Evolutionary conservation across 345 rosid genomes (phyloP).

Genomic region (Tarenaya hassleriana): DNA sequence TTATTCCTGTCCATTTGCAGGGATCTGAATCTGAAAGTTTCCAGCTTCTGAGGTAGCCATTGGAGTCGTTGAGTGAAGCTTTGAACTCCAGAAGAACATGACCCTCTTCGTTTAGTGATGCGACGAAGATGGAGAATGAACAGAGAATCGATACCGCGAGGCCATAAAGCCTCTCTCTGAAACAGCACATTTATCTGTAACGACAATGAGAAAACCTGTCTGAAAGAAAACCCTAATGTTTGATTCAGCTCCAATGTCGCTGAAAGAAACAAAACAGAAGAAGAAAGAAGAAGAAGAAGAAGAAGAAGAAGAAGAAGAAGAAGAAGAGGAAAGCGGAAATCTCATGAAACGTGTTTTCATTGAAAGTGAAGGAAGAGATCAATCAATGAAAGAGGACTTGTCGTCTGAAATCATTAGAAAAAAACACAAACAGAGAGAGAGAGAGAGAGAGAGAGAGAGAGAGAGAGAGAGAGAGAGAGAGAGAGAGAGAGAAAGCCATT

Average conservation of each 20-base stretch:
- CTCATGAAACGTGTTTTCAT: slow-evolving; percentile 17
- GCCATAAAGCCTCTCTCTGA: slow-evolving; percentile 18
- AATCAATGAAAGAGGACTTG: slow-evolving; percentile 10
- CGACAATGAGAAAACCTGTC: no score
- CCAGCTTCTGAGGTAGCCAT: slow-evolving; percentile 50
- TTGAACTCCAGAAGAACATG: slow-evolving; percentile 45
- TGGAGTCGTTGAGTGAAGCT: slow-evolving; percentile 42
- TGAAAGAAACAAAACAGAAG: no score
- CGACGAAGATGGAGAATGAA: slow-evolving; percentile 28
- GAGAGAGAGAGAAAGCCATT: neutral
- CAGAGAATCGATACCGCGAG: slow-evolving; percentile 19
- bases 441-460: no score
- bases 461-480: no score
- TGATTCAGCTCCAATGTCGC: no score
- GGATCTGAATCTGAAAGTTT: slow-evolving; percentile 46
- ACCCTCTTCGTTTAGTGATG: slow-evolving; percentile 51
- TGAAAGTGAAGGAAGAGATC: neutral
- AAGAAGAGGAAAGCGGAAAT: slow-evolving; percentile 13
- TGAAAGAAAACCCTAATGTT: no score
- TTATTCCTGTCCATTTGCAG: slow-evolving; percentile 61
- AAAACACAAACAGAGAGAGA: no score
- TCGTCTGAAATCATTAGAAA: slow-evolving; percentile 1
- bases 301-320: neutral
- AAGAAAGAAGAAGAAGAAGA: no score
- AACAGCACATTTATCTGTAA: slow-evolving; percentile 12